Conservation (phyloP, 164 flowering plant species). For the Sextonia rubra region DNA sequence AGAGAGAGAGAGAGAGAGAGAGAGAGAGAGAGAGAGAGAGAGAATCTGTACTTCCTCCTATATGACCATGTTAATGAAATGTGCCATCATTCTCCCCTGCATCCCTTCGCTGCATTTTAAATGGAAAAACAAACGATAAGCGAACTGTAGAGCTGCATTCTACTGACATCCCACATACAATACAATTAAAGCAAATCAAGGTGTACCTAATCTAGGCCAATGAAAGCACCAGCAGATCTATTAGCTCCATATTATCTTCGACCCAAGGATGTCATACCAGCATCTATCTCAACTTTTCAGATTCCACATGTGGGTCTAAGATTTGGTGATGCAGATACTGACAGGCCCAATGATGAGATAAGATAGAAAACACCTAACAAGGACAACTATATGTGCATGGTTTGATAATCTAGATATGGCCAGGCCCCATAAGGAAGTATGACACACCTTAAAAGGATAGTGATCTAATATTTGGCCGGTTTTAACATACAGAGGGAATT, state of each 20-base stretch:
- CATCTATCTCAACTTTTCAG: too few relatives aligned
- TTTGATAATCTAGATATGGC: too few relatives aligned
- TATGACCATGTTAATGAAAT: conserved; percentile 1
- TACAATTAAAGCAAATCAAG: too few relatives aligned
- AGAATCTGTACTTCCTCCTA: conserved; percentile 3
- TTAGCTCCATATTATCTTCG: neutral
- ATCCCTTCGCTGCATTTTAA: conserved; percentile 19
- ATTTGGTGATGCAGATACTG: too few relatives aligned
- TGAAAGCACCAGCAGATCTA: neutral
- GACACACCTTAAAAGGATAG: too few relatives aligned
- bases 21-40: conserved; percentile 2
- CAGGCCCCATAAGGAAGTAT: too few relatives aligned
- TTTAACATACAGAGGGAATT: too few relatives aligned
- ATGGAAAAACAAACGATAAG: neutral
- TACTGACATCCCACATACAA: neutral
- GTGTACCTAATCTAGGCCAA: neutral
- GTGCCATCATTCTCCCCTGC: conserved; percentile 11
- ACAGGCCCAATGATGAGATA: too few relatives aligned
- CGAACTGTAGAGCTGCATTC: neutral
- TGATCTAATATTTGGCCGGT: too few relatives aligned
- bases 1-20: neutral
- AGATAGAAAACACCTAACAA: too few relatives aligned
- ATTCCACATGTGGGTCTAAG: too few relatives aligned
- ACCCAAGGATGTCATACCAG: neutral
- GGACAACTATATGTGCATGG: too few relatives aligned